Evolutionary conservation across 345 rosid species (phyloP).

Genomic region (Salix caprea): DNA sequence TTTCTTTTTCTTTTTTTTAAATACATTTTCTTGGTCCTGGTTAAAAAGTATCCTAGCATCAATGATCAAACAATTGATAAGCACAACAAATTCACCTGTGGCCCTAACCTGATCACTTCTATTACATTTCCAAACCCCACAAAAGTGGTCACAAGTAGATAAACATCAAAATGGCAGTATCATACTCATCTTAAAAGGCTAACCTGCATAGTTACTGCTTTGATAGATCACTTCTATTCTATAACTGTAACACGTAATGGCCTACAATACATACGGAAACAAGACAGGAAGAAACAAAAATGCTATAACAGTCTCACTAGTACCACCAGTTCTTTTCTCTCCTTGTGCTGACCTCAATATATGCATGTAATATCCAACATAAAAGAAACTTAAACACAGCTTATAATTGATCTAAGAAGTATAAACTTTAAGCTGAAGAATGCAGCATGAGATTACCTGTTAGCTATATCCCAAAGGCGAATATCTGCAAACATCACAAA

Average conservation of each 20-base stretch:
- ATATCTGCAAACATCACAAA: slow-evolving; percentile 54
- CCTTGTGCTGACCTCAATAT: not conserved
- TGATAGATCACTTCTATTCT: not conserved
- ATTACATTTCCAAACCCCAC: not conserved
- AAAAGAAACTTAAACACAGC: not conserved
- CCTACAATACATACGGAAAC: not conserved
- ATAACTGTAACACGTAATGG: not conserved
- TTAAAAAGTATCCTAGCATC: not conserved
- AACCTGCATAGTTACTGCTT: not conserved
- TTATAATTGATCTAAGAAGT: not conserved
- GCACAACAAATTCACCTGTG: not conserved
- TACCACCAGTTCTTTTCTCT: not conserved
- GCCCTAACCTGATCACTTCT: not conserved
- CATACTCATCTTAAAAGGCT: not conserved
- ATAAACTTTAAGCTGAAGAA: not conserved
- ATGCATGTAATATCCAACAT: not conserved
- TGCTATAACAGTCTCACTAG: not conserved
- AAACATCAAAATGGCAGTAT: not conserved
- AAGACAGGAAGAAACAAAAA: not conserved
- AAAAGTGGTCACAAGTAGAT: not conserved
- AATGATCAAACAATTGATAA: not conserved
- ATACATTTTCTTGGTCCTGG: not conserved
- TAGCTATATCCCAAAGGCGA: slow-evolving; percentile 90
- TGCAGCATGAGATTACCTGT: slow-evolving; percentile 45
- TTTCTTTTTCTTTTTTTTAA: not conserved